These are phyloP conservation scores for Piper betle DNA, from an alignment of 164 flowering plant species.

Conservation along the genomic window DNA sequence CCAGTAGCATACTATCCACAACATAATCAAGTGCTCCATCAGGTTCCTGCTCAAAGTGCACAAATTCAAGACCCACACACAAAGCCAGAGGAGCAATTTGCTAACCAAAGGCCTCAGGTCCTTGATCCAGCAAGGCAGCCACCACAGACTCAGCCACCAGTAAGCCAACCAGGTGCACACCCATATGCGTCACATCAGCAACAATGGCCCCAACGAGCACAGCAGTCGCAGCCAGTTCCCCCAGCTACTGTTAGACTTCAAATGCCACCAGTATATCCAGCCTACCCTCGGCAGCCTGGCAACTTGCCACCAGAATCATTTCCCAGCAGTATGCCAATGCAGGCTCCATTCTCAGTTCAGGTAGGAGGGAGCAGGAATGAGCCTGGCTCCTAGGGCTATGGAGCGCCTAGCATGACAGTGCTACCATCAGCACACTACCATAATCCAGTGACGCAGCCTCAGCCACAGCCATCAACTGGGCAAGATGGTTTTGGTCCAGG, in stretches of 20 bases:
- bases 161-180: conserved; percentile 30
- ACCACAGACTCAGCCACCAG: conserved; percentile 36
- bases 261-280: conserved; percentile 32
- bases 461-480: conserved; percentile 11
- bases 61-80: conserved; percentile 32
- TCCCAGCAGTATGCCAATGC: conserved; percentile 62
- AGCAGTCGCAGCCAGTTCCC: conserved; percentile 38
- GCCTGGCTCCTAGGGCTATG: conserved; percentile 49
- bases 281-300: conserved; percentile 42
- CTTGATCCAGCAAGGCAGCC: conserved; percentile 33
- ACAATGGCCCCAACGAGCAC: conserved; percentile 59
- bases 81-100: conserved; percentile 41
- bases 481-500: conserved; percentile 37
- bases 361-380: conserved; percentile 37
- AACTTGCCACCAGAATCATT: conserved; percentile 40
- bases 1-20: conserved; percentile 51
- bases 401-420: conserved; percentile 28
- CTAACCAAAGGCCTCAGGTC: conserved; percentile 28
- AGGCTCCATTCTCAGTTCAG: conserved; percentile 40
- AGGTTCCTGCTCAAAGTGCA: conserved; percentile 25
- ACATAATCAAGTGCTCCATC: conserved; percentile 31
- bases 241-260: conserved; percentile 46
- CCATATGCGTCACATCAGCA: conserved; percentile 48
- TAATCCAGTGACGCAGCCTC: conserved; percentile 15
- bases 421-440: conserved; percentile 53